Evolutionary conservation across 805 yeast genomes (phyloP).

Genomic region (Peterozyma xylosa): DNA sequence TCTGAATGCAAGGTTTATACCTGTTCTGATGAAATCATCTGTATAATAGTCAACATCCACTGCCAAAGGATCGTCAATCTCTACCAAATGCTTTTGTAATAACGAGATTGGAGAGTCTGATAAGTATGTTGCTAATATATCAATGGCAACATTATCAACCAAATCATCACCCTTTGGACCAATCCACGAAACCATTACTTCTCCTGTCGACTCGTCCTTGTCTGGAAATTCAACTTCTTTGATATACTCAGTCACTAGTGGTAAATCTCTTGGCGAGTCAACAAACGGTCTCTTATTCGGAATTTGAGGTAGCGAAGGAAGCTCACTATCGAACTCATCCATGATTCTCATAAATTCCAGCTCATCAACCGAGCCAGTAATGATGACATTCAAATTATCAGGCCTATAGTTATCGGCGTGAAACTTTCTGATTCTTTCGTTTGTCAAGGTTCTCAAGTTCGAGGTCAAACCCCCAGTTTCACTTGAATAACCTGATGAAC

Average conservation of each 20-base stretch:
- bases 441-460: constrained; percentile 66
- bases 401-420: constrained; percentile 72
- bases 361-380: constrained; percentile 83
- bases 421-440: constrained; percentile 67
- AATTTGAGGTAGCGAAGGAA: constrained; percentile 33
- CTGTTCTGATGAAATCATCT: constrained; percentile 63
- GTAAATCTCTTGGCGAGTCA: constrained; percentile 49
- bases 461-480: constrained; percentile 91
- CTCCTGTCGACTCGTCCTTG: constrained; percentile 78
- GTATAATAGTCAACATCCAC: constrained; percentile 62
- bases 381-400: constrained; percentile 73
- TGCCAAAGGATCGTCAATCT: constrained; percentile 75
- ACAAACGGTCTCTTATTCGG: constrained; percentile 67
- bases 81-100: constrained; percentile 65
- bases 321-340: constrained; percentile 50
- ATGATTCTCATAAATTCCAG: constrained; percentile 56
- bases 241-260: constrained; percentile 28
- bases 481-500: constrained; percentile 74
- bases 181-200: constrained; percentile 65
- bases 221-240: constrained; percentile 77
- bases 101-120: constrained; percentile 74
- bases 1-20: constrained; percentile 46
- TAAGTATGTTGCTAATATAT: constrained; percentile 64
- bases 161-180: constrained; percentile 61
- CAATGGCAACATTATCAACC: constrained; percentile 58